Conservation (phyloP, 202 grass and related monocot species). For the Sporobolus alterniflorus region DNA sequence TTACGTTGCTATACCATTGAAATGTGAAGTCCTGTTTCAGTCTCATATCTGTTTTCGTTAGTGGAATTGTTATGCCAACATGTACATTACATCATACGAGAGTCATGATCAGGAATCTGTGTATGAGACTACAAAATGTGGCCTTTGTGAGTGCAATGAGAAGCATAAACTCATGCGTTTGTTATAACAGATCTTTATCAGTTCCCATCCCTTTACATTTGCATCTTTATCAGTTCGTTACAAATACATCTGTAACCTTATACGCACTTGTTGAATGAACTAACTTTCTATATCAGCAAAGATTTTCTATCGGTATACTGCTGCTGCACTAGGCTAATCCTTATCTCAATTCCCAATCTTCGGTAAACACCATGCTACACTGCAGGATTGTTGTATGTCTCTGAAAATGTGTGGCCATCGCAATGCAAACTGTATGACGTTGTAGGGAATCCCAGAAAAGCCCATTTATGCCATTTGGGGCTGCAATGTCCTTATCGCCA, state of each 20-base stretch:
- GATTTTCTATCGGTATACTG: no score
- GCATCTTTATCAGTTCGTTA: background rate
- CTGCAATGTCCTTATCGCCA: no score
- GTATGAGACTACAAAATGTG: background rate
- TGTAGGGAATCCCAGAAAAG: no score
- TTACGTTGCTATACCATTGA: background rate
- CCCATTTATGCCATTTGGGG: no score
- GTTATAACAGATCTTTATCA: background rate
- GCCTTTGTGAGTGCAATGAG: constrained; percentile 15
- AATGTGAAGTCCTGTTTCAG: constrained; percentile 27
- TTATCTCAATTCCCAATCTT: no score
- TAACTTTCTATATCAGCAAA: no score
- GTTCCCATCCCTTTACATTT: background rate
- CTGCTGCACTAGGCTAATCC: no score
- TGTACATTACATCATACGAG: constrained; percentile 4
- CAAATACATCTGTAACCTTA: background rate
- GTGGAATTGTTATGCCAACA: constrained; percentile 7
- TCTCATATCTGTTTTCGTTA: background rate
- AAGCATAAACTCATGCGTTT: background rate
- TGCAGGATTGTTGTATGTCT: no score
- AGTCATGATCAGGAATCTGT: constrained; percentile 15
- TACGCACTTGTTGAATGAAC: no score
- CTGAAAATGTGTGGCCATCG: no score
- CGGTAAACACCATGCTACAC: no score
- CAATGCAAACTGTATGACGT: no score